Percentiles rank a stretch among this genome's conserved stretches.
Evolutionary conservation across 257 asterid species (phyloP).

Genomic region (Lycium barbarum): DNA sequence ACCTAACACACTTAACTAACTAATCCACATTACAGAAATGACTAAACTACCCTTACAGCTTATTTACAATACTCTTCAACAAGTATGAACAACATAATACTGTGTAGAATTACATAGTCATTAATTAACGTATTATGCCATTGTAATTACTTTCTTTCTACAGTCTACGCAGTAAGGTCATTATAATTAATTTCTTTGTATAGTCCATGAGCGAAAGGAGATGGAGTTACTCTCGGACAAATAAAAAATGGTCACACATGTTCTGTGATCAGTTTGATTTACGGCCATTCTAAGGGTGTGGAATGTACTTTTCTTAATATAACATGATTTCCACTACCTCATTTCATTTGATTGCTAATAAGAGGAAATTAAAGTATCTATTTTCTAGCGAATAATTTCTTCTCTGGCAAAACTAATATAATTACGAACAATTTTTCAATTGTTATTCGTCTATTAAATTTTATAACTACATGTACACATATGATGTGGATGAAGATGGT

Average conservation of each 20-base stretch:
- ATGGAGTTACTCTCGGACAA: no score
- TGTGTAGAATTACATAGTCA: neutral
- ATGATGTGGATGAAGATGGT: neutral
- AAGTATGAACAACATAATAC: neutral
- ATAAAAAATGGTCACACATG: neutral
- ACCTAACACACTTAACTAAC: no score
- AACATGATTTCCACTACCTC: neutral
- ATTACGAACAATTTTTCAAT: neutral
- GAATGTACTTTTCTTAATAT: neutral
- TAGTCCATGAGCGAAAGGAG: no score
- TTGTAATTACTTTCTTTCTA: neutral
- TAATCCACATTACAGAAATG: no score
- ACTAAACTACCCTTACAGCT: no score
- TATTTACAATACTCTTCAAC: no score
- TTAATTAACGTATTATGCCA: neutral
- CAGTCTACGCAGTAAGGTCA: neutral
- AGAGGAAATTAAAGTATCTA: conserved; percentile 2
- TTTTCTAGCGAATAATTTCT: conserved; percentile 14
- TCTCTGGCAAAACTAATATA: neutral
- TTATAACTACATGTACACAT: neutral
- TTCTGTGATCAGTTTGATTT: neutral
- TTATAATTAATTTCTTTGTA: no score
- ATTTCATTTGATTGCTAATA: neutral
- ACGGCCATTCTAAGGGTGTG: neutral
- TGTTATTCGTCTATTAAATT: neutral